Base-by-base conservation (phyloP, 2,329 filamentous ascomycete genomes). In the Tolypocladium nubicola region DNA sequence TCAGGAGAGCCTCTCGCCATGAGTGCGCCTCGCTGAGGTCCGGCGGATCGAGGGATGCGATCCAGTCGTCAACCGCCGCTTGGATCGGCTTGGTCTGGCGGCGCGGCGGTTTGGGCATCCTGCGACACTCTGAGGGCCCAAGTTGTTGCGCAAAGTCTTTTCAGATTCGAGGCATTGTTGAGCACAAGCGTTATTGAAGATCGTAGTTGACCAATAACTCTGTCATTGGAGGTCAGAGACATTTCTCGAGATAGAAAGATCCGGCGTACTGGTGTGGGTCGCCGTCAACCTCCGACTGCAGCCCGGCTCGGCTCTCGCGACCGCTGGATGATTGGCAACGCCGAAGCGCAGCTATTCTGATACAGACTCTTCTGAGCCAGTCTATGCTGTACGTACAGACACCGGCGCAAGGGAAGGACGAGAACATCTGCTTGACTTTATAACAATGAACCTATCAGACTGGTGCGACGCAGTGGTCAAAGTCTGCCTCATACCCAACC, bases 1-100 rank as follows among this genome's bases (percentile, higher is more conserved):
- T 65, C 23, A 78, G 49, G 11, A 82, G 71, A 1, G 56, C 59
- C 19, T 67, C 57, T 50, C 58, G 62, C 52, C 59, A 64, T 47
- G 60, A 58, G 55, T 55, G 49, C 26, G 54, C 35, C 16, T 54
- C 55, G 30, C 26, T 19, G 26, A 19, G 21, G 4, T 35, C 38
- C 21, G 57, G 47, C 52, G 53, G 54, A 3, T 45, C 41, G 3
- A 64, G 56, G 4, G 56, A 57, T 5, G 57, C 38, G 50, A 68
- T 43, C 72, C 72, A 74, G 14, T 56, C 54, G 8, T 56, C 61
- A 26, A 71, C 60, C 38, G 71, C 71, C 8, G 58, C 60, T 41
- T 68, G 69, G 41, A 74, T 69, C 9, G 70, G 71, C 47, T 66
- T 66, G 56, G 35, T 39, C 37, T 62, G 67, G 19, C 61, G 58